Evolutionary conservation across 2,329 filamentous ascomycete species (phyloP), one percentile per base, ranked within the genome.

Genomic region (Sporothrix euskadiensis): DNA sequence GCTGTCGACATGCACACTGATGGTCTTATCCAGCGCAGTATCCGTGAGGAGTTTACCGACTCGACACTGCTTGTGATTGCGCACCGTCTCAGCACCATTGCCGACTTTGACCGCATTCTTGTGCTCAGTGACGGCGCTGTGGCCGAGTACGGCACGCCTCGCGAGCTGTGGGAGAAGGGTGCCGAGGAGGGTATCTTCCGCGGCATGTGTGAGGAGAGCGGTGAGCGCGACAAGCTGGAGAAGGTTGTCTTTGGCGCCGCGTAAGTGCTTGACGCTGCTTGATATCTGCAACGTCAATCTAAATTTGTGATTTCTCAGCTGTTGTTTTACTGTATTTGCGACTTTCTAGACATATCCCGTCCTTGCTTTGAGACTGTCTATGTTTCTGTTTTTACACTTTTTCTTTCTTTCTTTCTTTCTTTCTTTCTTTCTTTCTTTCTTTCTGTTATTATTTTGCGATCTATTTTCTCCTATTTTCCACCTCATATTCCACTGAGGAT

Each of bases 1-100:
- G 91, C 92, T 0, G 91, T 94, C 2, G 92, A 94, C 80, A 93
- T 93, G 90, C 84, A 86, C 56, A 94, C 92, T 0, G 92, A 94
- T 79, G 83, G 86, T 0, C 85, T 93, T 35, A 94, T 94, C 78
- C 92, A 94, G 82, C 86, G 89, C 6, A 89, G 86, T 69, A 93
- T 94, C 77, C 86, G 91, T 30, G 88, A 91, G 78, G 90, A 93
- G 79, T 93, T 93, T 76, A 88, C 85, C 0, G 88, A 88, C 75
- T 88, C 87, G 56, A 93, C 91, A 0, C 82, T 94, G 39, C 81
- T 94, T 22, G 91, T 93, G 22, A 94, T 94, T 79, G 92, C 92
- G 1, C 92, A 94, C 78, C 86, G 92, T 1, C 83, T 94, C 69
- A 92, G 90, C 80, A 94, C 92, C 0, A 92, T 94, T 81, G 90